These are phyloP conservation scores for Sherardia arvensis DNA, from an alignment of 257 asterid genomes.

Conservation along the genomic window DNA sequence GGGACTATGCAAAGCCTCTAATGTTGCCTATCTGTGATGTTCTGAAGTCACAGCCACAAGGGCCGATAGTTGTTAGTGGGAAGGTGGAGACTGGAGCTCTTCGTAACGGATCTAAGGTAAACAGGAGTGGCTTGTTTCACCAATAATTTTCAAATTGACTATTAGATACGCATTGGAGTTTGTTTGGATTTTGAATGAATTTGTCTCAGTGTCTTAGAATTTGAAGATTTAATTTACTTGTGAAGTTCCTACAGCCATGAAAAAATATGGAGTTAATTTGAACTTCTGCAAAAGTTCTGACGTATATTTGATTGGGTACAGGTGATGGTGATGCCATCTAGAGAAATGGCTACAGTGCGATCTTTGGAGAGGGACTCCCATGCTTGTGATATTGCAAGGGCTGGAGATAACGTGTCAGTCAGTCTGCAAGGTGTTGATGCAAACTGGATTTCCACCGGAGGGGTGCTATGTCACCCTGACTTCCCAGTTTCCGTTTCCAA, in stretches of 20 bases:
- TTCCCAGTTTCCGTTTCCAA: slow-evolving; percentile 66
- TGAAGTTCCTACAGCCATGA: not conserved
- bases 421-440: slow-evolving; percentile 69
- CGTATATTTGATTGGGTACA: slow-evolving; percentile 7
- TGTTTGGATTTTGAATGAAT: not conserved
- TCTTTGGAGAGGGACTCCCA: slow-evolving; percentile 62
- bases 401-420: slow-evolving; percentile 84
- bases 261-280: not conserved
- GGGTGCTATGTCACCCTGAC: slow-evolving; percentile 88
- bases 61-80: slow-evolving; percentile 67
- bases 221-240: not conserved
- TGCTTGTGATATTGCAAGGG: slow-evolving; percentile 60
- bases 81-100: slow-evolving; percentile 89
- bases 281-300: not conserved
- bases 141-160: not conserved
- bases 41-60: slow-evolving; percentile 70
- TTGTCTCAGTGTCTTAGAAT: not conserved
- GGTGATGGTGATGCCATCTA: slow-evolving; percentile 86
- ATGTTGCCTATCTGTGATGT: slow-evolving; percentile 83
- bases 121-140: not conserved
- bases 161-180: not conserved
- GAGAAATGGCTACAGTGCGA: slow-evolving; percentile 56
- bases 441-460: slow-evolving; percentile 59
- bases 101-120: slow-evolving; percentile 75
- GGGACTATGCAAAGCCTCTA: slow-evolving; percentile 76